Conservation (phyloP, 345 rosid genomes). For the rapeseed (Brassica napus) region DNA sequence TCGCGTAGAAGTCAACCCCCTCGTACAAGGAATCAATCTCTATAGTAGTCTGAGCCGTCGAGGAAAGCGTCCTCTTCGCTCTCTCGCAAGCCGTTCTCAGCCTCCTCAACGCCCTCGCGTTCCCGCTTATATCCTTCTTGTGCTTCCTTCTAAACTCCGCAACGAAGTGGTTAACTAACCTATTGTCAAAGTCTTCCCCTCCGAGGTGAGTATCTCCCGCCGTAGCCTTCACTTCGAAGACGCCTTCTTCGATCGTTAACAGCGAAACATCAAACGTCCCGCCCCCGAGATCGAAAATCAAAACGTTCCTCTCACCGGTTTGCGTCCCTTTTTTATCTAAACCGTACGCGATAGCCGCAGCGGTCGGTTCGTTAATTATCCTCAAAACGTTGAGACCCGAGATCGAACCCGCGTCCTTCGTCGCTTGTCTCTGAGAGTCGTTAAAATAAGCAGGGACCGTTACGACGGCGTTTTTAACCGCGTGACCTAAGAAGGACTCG, state of each 20-base stretch:
- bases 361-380: slow-evolving; percentile 48
- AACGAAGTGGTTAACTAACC: slow-evolving; percentile 69
- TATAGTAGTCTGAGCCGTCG: slow-evolving; percentile 47
- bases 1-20: slow-evolving; percentile 48
- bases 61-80: slow-evolving; percentile 70
- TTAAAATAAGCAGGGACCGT: slow-evolving; percentile 47
- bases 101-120: slow-evolving; percentile 68
- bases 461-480: slow-evolving; percentile 41
- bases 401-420: slow-evolving; percentile 42
- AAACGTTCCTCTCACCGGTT: slow-evolving; percentile 41
- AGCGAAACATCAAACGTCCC: slow-evolving; percentile 72
- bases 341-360: slow-evolving; percentile 47
- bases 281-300: slow-evolving; percentile 65
- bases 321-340: slow-evolving; percentile 42
- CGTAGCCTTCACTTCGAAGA: slow-evolving; percentile 69
- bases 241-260: slow-evolving; percentile 70
- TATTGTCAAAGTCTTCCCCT: slow-evolving; percentile 78
- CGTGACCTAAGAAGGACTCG: slow-evolving; percentile 35
- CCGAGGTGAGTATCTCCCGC: slow-evolving; percentile 79
- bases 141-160: slow-evolving; percentile 67
- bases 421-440: slow-evolving; percentile 43
- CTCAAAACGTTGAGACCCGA: slow-evolving; percentile 42
- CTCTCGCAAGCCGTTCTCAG: slow-evolving; percentile 74
- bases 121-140: slow-evolving; percentile 66
- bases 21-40: slow-evolving; percentile 54